Evolutionary conservation across 176 grass and related monocot genomes (phyloP), one percentile per base, ranked within the genome.

Genomic region (Oropetium thomaeum): DNA sequence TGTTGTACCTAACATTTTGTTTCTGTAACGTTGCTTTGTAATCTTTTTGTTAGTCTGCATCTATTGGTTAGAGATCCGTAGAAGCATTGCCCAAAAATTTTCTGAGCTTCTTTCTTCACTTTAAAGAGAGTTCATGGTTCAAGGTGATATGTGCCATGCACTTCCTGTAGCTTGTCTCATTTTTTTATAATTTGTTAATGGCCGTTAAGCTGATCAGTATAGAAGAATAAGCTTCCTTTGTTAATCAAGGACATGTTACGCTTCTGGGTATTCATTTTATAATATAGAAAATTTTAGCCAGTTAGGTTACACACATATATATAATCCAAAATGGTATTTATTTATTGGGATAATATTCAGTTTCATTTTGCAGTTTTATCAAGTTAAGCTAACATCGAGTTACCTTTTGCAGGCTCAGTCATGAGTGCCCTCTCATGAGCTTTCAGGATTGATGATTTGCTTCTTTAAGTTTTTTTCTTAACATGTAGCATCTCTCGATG

Each of bases 1-100:
- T 75, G 28, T 27, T 75, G 44, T 47, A 88, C 81, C 80, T 83
- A 79, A 69, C 81, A 75, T 57, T 53, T 77, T 86, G 63, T 83
- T 74, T 64, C 44, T 52, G 12, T 62, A 75, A 39, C 69, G 80
- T 53, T 88, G 69, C 27, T 69, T 53, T 79, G n/a, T 52, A 60
- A 71, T 88, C 34, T 69, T 79, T 79, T 83, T 20, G 62, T 79
- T 83, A n/a, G 80, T 83, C 53, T 40, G 62, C 23, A 43, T 88
- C 74, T 54, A 62, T 79, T 68, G 11, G 62, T 62, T 68, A 73
- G 61, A 71, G n/a, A 88, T 74, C 62, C 53, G 54, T 88, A 69
- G 54, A 83, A 74, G 69, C 54, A 79, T 74, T 62, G 58, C 16
- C 43, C 39, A 49, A 28, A 30, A 43, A 37, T 57, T 69, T 79